Evolutionary conservation across 2,329 filamentous ascomycete genomes (phyloP), one percentile per base, ranked within the genome.

Genomic region (Diplodia sapinea): DNA sequence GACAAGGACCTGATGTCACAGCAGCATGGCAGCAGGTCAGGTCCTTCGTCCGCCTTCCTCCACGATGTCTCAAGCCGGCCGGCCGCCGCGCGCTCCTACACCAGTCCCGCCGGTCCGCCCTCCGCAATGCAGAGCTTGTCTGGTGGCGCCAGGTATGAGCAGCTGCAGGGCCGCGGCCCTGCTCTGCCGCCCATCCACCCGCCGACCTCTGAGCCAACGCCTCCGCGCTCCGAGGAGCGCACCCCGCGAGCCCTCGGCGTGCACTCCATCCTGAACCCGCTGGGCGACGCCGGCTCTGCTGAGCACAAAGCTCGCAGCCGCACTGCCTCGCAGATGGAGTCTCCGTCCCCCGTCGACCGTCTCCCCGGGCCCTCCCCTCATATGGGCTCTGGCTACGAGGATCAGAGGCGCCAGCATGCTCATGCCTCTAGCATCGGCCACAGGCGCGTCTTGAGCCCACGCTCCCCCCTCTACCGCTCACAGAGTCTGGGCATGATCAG

Each of bases 401-500:
- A 62, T 12, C 20, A 26, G 17, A 38, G 56, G n/a, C 66, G 59
- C 38, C 33, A 64, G 29, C 59, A 65, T 38, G 50, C 59, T 6
- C 47, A 49, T 6, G 62, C 36, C 49, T n/a, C 66, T 13, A 49
- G 26, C n/a, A 36, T n/a, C 11, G 55, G 61, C 69, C 73, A 54
- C 57, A 78, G 66, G 80, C 83, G 83, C 40, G 83, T 87, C n/a
- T 73, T 88, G 69, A 88, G 85, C 12, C 86, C 88, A 0, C 82
- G 83, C 70, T 88, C 88, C 11, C 87, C 87, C 4, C 64, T 82
- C 50, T 79, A 80, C 65, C 83, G 87, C 69, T 80, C 84, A 31
- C 79, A 83, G 20, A 87, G 85, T 71, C 73, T 85, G 13, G 81
- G 82, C 38, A 55, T 78, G 66, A 72, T 84, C 43, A 79, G 79